Percentiles rank a stretch among this genome's conserved stretches.
Conservation (phyloP, 176 grass and related monocot species). For the Phragmites australis region DNA sequence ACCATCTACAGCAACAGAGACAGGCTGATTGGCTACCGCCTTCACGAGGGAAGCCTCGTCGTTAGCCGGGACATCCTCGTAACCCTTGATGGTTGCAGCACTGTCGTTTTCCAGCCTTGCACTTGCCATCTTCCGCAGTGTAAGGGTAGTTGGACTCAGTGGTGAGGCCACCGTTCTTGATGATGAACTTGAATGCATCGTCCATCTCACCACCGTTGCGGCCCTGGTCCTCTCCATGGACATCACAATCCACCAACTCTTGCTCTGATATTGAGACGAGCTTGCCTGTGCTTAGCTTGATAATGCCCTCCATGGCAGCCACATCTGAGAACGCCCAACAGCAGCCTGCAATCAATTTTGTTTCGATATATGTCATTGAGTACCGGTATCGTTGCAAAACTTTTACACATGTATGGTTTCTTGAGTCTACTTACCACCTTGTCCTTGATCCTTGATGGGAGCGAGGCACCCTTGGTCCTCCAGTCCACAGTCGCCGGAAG, state of each 20-base stretch:
- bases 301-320: constrained; percentile 53
- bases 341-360: constrained; percentile 27
- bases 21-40: constrained; percentile 41
- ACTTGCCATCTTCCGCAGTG: constrained; percentile 23
- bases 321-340: constrained; percentile 60
- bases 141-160: constrained; percentile 44
- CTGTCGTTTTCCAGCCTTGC: constrained; percentile 30
- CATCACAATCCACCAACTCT: constrained; percentile 59
- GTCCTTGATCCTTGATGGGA: constrained; percentile 7
- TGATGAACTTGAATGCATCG: constrained; percentile 43
- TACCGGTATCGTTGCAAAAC: too few species aligned
- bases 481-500: neutral
- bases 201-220: constrained; percentile 48
- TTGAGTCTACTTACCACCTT: constrained; percentile 10
- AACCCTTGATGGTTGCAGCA: constrained; percentile 37
- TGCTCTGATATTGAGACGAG: constrained; percentile 58
- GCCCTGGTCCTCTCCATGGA: constrained; percentile 28
- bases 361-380: too few species aligned
- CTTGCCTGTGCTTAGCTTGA: constrained; percentile 51
- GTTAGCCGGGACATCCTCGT: constrained; percentile 48
- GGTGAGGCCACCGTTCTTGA: constrained; percentile 18
- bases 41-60: constrained; percentile 42
- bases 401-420: too few species aligned
- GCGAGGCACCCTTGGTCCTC: neutral
- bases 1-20: constrained; percentile 47